These are phyloP conservation scores for Fusarium citri DNA, from an alignment of 2,329 filamentous ascomycete genomes.

Conservation along the genomic window DNA sequence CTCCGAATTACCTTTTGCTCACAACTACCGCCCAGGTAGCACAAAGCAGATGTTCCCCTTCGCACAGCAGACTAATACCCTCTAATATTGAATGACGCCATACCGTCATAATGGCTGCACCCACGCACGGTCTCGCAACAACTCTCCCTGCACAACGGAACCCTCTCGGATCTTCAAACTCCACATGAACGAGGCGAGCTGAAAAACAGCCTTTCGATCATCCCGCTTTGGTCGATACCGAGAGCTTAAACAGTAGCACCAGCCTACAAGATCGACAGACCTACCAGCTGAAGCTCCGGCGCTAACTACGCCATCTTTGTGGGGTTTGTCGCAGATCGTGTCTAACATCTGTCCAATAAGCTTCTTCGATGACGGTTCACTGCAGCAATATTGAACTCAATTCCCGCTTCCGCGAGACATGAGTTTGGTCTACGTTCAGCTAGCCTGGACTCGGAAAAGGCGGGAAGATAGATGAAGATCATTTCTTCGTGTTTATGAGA, in stretches of 20 bases:
- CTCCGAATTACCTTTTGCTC: no score
- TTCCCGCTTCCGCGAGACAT: background rate
- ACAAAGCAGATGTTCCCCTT: background rate
- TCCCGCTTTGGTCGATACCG: no score
- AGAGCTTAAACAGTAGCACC: no score
- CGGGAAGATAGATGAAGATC: background rate
- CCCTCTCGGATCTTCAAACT: no score
- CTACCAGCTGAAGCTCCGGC: background rate
- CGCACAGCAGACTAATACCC: background rate
- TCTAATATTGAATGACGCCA: background rate
- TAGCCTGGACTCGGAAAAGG: fast-evolving
- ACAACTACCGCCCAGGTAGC: background rate
- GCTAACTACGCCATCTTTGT: background rate
- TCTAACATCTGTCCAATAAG: background rate
- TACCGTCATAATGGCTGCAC: no score
- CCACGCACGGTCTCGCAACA: no score
- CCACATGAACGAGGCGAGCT: no score
- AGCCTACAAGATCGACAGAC: background rate
- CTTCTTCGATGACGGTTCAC: background rate
- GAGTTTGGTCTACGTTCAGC: no score
- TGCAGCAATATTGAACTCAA: background rate
- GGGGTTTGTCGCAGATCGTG: background rate
- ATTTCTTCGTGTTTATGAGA: background rate
- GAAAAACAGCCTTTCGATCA: no score
- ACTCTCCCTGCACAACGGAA: no score